Evolutionary conservation across 202 grass and related monocot species (phyloP).

Genomic region (Elaeis oleifera): DNA sequence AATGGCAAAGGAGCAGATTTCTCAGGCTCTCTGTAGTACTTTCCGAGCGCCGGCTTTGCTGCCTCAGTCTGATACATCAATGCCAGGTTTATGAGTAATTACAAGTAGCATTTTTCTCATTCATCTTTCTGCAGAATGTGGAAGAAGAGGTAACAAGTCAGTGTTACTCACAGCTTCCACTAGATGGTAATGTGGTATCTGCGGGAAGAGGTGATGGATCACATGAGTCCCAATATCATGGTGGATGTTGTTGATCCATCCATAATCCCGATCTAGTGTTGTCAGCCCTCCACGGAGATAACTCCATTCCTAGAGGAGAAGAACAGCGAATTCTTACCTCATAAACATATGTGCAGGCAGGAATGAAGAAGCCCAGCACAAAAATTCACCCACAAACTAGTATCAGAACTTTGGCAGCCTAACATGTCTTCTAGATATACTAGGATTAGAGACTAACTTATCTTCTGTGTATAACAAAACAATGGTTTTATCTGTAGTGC

Average conservation of each 20-base stretch:
- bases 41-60: constrained; percentile 90
- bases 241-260: constrained; percentile 89
- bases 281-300: constrained; percentile 94
- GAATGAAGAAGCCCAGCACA: too few relatives aligned
- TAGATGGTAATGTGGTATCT: constrained; percentile 96
- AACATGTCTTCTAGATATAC: too few relatives aligned
- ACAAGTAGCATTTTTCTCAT: too few relatives aligned
- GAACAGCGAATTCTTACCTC: not conserved
- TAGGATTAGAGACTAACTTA: too few relatives aligned
- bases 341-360: too few relatives aligned
- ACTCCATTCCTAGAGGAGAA: constrained; percentile 69
- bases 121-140: not conserved
- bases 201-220: constrained; percentile 93
- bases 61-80: constrained; percentile 67
- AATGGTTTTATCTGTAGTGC: too few relatives aligned
- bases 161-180: constrained; percentile 72
- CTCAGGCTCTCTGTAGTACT: constrained; percentile 88
- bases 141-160: not conserved
- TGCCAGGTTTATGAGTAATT: not conserved
- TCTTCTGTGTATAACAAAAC: too few relatives aligned
- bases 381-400: too few relatives aligned
- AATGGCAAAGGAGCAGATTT: constrained; percentile 68
- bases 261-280: constrained; percentile 87
- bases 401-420: too few relatives aligned
- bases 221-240: constrained; percentile 99